A percentile compares a stretch with the other conserved stretches of the same genome.
These are phyloP conservation scores for Takashimella tepidaria DNA, from an alignment of 1,284 basidiomycete genomes.

Conservation along the genomic window DNA sequence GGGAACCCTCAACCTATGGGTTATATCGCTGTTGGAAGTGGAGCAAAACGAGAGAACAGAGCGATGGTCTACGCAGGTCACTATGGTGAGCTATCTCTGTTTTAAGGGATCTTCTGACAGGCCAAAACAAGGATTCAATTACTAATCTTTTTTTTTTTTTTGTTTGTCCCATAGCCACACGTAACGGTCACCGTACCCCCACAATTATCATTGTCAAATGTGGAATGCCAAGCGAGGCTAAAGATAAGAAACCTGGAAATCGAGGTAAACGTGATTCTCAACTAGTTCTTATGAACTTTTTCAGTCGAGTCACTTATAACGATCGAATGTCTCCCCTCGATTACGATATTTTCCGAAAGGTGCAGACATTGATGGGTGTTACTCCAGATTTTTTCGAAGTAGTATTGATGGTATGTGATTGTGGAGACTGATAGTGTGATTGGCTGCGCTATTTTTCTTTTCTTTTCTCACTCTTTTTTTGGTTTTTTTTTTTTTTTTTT, in stretches of 20 bases:
- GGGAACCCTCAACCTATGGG: slow-evolving; percentile 95
- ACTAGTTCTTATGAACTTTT: slow-evolving; percentile 94
- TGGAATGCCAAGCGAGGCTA: slow-evolving; percentile 71
- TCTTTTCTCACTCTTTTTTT: background rate
- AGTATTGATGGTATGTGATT: slow-evolving; percentile 51
- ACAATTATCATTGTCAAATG: slow-evolving; percentile 97
- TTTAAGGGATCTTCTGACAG: too few relatives aligned
- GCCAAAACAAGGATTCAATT: too few relatives aligned
- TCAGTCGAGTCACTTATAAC: slow-evolving; percentile 99
- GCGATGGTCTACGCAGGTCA: slow-evolving; percentile 99
- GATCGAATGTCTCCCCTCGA: slow-evolving; percentile 99
- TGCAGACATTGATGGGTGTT: slow-evolving; percentile 90
- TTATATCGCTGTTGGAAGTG: slow-evolving; percentile 84
- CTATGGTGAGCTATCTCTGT: too few relatives aligned
- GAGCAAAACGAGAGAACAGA: slow-evolving; percentile 83
- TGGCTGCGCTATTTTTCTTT: background rate
- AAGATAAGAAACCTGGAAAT: slow-evolving; percentile 92
- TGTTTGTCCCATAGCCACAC: slow-evolving; percentile 47
- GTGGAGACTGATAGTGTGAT: too few relatives aligned
- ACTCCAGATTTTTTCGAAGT: slow-evolving; percentile 96
- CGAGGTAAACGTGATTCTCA: slow-evolving; percentile 98
- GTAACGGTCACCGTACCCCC: slow-evolving; percentile 76
- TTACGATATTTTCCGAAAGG: slow-evolving; percentile 97
- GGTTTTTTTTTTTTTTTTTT: too few relatives aligned
- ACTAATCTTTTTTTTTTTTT: too few relatives aligned